Base-by-base conservation (phyloP, 2,329 filamentous ascomycete genomes). In the Apiospora pterosperma region DNA sequence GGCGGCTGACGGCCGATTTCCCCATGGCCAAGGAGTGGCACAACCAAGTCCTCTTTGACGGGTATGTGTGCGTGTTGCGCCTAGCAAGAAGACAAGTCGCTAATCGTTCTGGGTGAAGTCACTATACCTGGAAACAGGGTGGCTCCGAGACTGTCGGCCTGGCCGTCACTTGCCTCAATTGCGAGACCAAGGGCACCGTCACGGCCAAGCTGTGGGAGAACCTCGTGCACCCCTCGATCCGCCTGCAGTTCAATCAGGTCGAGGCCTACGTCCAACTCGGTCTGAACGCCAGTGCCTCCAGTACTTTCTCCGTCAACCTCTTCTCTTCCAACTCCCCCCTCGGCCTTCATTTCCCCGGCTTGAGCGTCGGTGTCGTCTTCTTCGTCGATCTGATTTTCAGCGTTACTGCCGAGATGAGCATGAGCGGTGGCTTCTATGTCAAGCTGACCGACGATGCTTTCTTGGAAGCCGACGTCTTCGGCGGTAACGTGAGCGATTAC, bases 271-370 rank as follows among this genome's bases (percentile, higher is more conserved):
- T 87, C 16, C 77, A 84, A 67, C 69, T 86, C 6, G 79, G 82
- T 60, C 76, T 85, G 0, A 74, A 74, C 10, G 73, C 85, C 36
- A 77, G 76, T 4, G 78, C 77, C 21, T 80, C 77, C 11, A 78
- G 83, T n/a, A 81, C 81, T n/a, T 84, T 87, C 69, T 80, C 80
- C 2, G 72, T 87, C 55, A 84, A 82, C 69, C 75, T 88, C 0
- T 84, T 80, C 68, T 77, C 78, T 5, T 80, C 81, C 10, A 70
- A 80, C 36, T 77, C 78, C 1, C 76, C 80, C 1, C 73, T 82
- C 44, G 80, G 81, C 5, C 73, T 85, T 3, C 71, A 74, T 19
- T 67, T 85, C 4, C 75, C 76, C 0, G 77, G 80, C 0, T 68
- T 85, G 1, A 75, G 77, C 36, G 72, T 85, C 7, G 82, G 82